Percentiles rank a stretch among this genome's conserved stretches.
These are phyloP conservation scores for Aphanocladium album DNA, from an alignment of 2,329 filamentous ascomycete genomes.

Conservation along the genomic window DNA sequence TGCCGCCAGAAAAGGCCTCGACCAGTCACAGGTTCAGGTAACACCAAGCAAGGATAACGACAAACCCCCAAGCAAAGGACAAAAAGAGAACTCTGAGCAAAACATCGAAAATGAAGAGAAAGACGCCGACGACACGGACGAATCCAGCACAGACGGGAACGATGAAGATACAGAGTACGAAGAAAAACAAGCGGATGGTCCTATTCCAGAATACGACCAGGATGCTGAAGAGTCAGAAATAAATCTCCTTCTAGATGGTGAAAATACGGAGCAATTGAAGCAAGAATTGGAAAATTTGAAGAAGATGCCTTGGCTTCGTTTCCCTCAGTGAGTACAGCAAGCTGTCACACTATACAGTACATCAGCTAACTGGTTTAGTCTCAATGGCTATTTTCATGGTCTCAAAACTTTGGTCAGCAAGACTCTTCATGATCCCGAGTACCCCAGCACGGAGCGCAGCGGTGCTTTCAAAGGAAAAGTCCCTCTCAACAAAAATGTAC, in stretches of 20 bases:
- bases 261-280: constrained; percentile 25
- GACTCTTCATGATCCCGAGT: constrained; percentile 65
- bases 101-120: too few relatives aligned
- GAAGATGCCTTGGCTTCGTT: constrained; percentile 36
- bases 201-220: constrained; percentile 15
- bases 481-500: constrained; percentile 25
- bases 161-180: constrained; percentile 2
- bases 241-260: constrained; percentile 18
- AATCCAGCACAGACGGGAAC: neutral
- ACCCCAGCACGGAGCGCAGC: constrained; percentile 45
- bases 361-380: constrained; percentile 42
- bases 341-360: neutral
- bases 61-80: neutral
- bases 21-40: neutral
- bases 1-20: neutral
- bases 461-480: constrained; percentile 6
- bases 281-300: constrained; percentile 26
- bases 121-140: too few relatives aligned
- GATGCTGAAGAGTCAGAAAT: constrained; percentile 9
- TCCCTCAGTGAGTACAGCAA: constrained; percentile 29
- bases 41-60: neutral
- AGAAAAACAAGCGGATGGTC: constrained; percentile 11
- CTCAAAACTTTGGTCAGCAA: constrained; percentile 64
- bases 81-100: neutral
- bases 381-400: constrained; percentile 76